Base-by-base conservation (phyloP, 768 basidiomycete species). In the Termitomyces titanicus region DNA sequence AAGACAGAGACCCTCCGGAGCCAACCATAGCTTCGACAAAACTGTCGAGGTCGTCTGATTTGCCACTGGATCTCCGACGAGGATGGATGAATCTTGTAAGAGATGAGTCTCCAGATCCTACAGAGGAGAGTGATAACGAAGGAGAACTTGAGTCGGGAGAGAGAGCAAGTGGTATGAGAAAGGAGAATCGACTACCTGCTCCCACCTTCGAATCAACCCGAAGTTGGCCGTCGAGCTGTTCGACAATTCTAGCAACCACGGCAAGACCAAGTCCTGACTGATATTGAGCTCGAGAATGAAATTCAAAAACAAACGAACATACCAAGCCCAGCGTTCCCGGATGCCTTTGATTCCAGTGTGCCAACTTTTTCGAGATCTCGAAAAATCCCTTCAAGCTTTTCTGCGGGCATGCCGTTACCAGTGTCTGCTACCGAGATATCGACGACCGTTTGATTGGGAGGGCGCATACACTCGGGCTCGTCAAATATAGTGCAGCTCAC, bases 311-410 rank as follows among this genome's bases (percentile, higher is more conserved):
- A 42, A 13, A 42, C 50, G 27, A 22, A 53, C 75, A 46, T 58
- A 80, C 83, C 83, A 35, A 85, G 75, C 9, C 82, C 83, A 20
- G 70, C 64, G 33, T 72, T 73, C 12, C 61, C 62, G 39, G 61
- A 66, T 20, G 67, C 61, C 59, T 68, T 74, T 9, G 76, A 65
- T 50, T 77, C 73, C 18, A 74, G 69, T 1, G 74, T 77, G 63
- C 88, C 88, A 9, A 89, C 86, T 59, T 88, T 84, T 67, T 91
- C 88, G 51, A 93, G 86, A 56, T 89, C 86, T 56, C 88, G 74
- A 70, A 92, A 92, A 48, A 92, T 88, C 50, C 79, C 82, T 65
- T 88, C 86, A 17, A 92, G 75, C 66, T 86, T 87, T 13, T 75
- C 76, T 7, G 74, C 68, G 0, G 82, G 63, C 43, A 94, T 92